Evolutionary conservation across 805 yeast species (phyloP).

Genomic region (Starmerella tilneyi): DNA sequence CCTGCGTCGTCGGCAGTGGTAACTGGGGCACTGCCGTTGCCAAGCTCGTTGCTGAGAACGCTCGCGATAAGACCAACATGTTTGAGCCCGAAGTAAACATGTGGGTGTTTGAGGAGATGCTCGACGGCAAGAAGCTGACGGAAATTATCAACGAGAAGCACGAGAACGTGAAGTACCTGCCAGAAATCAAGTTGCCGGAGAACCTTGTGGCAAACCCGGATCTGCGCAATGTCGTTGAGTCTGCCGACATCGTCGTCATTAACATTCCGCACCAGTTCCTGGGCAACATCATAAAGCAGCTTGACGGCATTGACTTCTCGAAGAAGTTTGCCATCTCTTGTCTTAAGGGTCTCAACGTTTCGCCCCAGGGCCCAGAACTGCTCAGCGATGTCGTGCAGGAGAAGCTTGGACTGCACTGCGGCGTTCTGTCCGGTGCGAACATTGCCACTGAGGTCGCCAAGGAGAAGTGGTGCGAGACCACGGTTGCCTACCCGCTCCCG

Average conservation of each 20-base stretch:
- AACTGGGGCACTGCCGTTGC: conserved; percentile 98
- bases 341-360: conserved; percentile 88
- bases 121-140: conserved; percentile 68
- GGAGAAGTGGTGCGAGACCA: conserved; percentile 94
- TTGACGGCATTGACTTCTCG: conserved; percentile 64
- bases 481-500: conserved; percentile 81
- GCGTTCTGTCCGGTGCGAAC: conserved; percentile 95
- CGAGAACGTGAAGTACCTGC: conserved; percentile 90
- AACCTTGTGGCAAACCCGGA: conserved; percentile 84
- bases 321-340: conserved; percentile 83
- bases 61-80: conserved; percentile 56
- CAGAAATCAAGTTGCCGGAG: conserved; percentile 75
- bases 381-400: conserved; percentile 71
- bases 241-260: conserved; percentile 79
- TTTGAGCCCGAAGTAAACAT: conserved; percentile 70
- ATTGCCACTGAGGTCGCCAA: conserved; percentile 94
- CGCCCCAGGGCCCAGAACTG: conserved; percentile 72
- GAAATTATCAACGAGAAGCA: conserved; percentile 83
- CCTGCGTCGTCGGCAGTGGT: conserved; percentile 87
- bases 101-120: conserved; percentile 92
- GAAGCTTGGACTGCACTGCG: conserved; percentile 78
- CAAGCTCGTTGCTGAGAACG: conserved; percentile 84
- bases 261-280: conserved; percentile 97
- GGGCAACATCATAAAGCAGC: conserved; percentile 60
- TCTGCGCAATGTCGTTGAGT: conserved; percentile 61